Conservation (phyloP, 2,329 filamentous ascomycete species). For the Aspergillus aculeatinus region DNA sequence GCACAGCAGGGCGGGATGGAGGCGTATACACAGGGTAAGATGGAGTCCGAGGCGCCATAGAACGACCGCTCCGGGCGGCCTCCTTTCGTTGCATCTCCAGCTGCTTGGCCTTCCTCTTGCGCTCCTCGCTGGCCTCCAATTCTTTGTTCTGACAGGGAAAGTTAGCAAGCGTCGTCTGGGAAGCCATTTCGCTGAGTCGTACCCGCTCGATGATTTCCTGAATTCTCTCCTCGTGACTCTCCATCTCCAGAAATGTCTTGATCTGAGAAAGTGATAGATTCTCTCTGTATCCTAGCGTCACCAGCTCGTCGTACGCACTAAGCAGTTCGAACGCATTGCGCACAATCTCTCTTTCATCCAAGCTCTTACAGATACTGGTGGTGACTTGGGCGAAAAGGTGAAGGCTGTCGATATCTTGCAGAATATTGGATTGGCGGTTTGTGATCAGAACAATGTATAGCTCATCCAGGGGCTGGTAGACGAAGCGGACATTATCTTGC, state of each 20-base stretch:
- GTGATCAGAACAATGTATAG: slow-evolving; percentile 99
- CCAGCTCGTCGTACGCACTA: slow-evolving; percentile 94
- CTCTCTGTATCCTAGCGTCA: slow-evolving; percentile 92
- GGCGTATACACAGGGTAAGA: slow-evolving; percentile 88
- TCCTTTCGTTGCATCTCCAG: slow-evolving; percentile 99
- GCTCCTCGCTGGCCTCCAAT: slow-evolving; percentile 94
- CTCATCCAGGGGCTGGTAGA: slow-evolving; percentile 98
- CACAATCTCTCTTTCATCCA: slow-evolving; percentile 93
- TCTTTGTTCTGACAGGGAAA: slow-evolving; percentile 77
- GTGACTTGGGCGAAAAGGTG: slow-evolving; percentile 98
- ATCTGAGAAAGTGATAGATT: slow-evolving; percentile 96
- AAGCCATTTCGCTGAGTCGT: slow-evolving; percentile 33
- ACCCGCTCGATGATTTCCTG: slow-evolving; percentile 95
- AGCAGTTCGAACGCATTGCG: slow-evolving; percentile 95
- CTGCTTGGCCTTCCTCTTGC: slow-evolving; percentile 98
- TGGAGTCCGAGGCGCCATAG: slow-evolving; percentile 68
- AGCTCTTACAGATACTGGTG: slow-evolving; percentile 88
- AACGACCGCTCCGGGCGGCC: slow-evolving; percentile 72
- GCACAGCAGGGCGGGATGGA: slow-evolving; percentile 68
- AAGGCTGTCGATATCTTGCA: slow-evolving; percentile 97
- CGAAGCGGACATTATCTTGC: slow-evolving; percentile 98
- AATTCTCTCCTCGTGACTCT: slow-evolving; percentile 97
- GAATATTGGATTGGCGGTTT: slow-evolving; percentile 98
- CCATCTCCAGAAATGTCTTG: slow-evolving; percentile 99
- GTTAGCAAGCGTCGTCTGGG: slow-evolving; percentile 24